These are phyloP conservation scores for Aspergillus sp. DNA, from an alignment of 2,329 filamentous ascomycete genomes.

Conservation along the genomic window DNA sequence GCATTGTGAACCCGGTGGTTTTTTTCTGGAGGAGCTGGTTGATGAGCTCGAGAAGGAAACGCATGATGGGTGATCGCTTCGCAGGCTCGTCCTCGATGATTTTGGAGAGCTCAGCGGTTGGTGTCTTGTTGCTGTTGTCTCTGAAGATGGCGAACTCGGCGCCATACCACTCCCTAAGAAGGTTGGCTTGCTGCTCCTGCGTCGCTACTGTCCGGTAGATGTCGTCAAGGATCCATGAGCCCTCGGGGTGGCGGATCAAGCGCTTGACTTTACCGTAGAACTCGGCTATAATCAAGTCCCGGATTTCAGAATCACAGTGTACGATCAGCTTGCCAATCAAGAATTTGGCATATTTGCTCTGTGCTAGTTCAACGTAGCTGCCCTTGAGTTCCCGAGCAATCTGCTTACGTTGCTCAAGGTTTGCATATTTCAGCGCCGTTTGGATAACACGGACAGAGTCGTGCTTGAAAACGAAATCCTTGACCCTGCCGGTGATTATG, in stretches of 20 bases:
- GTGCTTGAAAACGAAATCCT: slow-evolving; percentile 97
- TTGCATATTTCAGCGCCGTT: slow-evolving; percentile 95
- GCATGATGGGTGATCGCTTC: slow-evolving; percentile 85
- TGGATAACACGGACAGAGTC: slow-evolving; percentile 96
- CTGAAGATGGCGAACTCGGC: slow-evolving; percentile 85
- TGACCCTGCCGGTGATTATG: slow-evolving; percentile 87
- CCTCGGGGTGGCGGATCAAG: slow-evolving; percentile 93
- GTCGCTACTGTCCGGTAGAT: slow-evolving; percentile 89
- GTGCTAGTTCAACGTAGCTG: slow-evolving; percentile 78
- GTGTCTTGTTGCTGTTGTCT: slow-evolving; percentile 44
- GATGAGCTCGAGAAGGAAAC: slow-evolving; percentile 79
- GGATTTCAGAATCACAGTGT: slow-evolving; percentile 83
- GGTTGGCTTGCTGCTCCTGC: slow-evolving; percentile 76
- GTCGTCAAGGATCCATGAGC: slow-evolving; percentile 96
- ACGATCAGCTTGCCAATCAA: slow-evolving; percentile 92
- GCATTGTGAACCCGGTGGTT: slow-evolving; percentile 93
- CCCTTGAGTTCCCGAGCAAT: slow-evolving; percentile 87
- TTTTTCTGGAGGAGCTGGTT: slow-evolving; percentile 95
- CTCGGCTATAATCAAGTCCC: slow-evolving; percentile 85
- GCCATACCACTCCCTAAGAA: slow-evolving; percentile 95
- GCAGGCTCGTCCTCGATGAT: slow-evolving; percentile 78
- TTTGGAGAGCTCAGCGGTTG: slow-evolving; percentile 65
- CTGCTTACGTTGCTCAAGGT: slow-evolving; percentile 75
- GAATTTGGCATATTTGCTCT: slow-evolving; percentile 97
- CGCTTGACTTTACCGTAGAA: slow-evolving; percentile 93